A percentile compares a stretch with the other conserved stretches of the same genome.
These are phyloP conservation scores for Naganishia antarctica DNA, from an alignment of 768 basidiomycete genomes.

Conservation along the genomic window DNA sequence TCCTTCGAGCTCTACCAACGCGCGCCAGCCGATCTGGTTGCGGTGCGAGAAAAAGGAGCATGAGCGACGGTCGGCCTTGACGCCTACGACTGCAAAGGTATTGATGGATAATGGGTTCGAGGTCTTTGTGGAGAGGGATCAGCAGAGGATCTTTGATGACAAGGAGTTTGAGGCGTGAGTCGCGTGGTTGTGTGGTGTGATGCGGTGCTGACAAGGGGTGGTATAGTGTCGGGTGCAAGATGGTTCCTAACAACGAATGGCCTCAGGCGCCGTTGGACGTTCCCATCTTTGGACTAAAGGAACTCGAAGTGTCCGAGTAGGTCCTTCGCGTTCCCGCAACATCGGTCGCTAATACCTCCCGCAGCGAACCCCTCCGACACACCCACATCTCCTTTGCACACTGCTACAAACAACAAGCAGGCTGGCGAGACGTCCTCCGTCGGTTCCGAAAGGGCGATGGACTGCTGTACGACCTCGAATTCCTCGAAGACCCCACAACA, in stretches of 20 bases:
- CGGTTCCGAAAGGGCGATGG: slow-evolving; percentile 78
- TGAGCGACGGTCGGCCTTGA: slow-evolving; percentile 86
- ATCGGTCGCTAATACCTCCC: neutral
- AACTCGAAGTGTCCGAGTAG: slow-evolving; percentile 70
- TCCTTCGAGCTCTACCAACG: slow-evolving; percentile 43
- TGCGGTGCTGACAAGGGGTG: neutral
- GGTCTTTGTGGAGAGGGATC: slow-evolving; percentile 85
- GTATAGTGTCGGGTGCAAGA: slow-evolving; percentile 76
- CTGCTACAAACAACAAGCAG: slow-evolving; percentile 91
- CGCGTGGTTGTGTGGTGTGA: neutral
- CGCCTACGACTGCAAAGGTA: slow-evolving; percentile 80
- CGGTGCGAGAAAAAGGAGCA: slow-evolving; percentile 96
- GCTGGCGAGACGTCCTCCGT: slow-evolving; percentile 78
- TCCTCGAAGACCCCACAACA: slow-evolving; percentile 74
- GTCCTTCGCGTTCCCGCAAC: slow-evolving; percentile 19
- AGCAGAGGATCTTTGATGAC: slow-evolving; percentile 90
- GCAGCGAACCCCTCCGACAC: slow-evolving; percentile 69
- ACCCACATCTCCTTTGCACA: slow-evolving; percentile 98
- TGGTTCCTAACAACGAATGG: slow-evolving; percentile 86
- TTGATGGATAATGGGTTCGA: slow-evolving; percentile 86
- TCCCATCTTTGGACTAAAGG: slow-evolving; percentile 93
- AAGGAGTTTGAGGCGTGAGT: slow-evolving; percentile 86
- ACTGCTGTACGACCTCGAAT: slow-evolving; percentile 90
- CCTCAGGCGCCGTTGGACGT: slow-evolving; percentile 65
- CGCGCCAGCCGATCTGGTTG: slow-evolving; percentile 67